These are phyloP conservation scores for Paramecium sonneborni DNA, from an alignment of 73 alveolate species.

Conservation along the genomic window DNA sequence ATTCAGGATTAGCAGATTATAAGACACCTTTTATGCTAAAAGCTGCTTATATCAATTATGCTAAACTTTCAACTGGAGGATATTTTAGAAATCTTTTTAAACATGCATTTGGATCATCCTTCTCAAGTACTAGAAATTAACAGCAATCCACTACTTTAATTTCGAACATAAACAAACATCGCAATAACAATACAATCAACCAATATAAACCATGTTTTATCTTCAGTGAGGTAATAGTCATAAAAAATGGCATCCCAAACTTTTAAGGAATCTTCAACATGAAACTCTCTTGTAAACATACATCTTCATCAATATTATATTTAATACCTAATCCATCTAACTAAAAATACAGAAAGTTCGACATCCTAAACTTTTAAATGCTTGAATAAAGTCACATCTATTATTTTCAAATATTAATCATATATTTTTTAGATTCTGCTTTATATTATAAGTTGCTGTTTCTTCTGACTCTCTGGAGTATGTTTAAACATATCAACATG, in stretches of 20 bases:
- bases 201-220: neutral
- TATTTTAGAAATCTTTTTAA: conserved; percentile 59
- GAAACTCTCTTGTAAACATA: conserved; percentile 56
- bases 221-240: conserved; percentile 40
- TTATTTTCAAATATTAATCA: conserved; percentile 40
- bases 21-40: neutral
- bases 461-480: neutral
- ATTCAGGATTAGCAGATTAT: neutral
- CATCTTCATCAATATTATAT: neutral
- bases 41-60: neutral
- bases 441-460: conserved; percentile 17
- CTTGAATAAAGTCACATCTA: conserved; percentile 32
- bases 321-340: conserved; percentile 54
- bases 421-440: conserved; percentile 31
- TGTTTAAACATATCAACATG: conserved; percentile 64
- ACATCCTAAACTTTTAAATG: conserved; percentile 52
- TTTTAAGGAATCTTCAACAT: conserved; percentile 53
- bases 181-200: conserved; percentile 57
- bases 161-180: conserved; percentile 58
- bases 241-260: conserved; percentile 64
- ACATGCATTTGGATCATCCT: conserved; percentile 55
- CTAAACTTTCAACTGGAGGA: conserved; percentile 63
- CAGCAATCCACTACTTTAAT: neutral
- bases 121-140: conserved; percentile 44
- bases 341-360: conserved; percentile 36